Evolutionary conservation across 2,329 filamentous ascomycete genomes (phyloP).

Genomic region (Microdochium trichocladiopsis): DNA sequence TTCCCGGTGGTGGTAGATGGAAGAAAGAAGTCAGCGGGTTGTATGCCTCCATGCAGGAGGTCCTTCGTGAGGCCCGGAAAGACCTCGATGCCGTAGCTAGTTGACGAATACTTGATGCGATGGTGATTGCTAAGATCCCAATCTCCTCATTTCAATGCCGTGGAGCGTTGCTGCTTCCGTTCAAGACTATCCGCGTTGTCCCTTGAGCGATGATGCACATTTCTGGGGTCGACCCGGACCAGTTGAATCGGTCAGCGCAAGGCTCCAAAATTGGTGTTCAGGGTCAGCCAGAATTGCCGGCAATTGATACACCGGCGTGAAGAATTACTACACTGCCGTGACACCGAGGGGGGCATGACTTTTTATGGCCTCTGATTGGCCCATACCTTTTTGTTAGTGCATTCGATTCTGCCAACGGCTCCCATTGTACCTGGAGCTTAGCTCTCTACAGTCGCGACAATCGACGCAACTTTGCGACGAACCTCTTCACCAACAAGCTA

Average conservation of each 20-base stretch:
- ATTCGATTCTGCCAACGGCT: neutral
- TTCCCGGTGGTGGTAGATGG: too few relatives aligned
- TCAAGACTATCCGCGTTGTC: too few relatives aligned
- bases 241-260: neutral
- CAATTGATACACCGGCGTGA: too few relatives aligned
- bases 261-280: neutral
- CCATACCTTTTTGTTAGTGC: neutral
- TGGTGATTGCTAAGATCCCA: neutral
- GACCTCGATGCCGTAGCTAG: neutral
- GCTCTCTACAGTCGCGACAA: neutral
- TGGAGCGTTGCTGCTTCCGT: neutral
- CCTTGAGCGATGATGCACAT: too few relatives aligned
- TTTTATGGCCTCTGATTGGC: too few relatives aligned
- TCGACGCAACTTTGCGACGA: too few relatives aligned
- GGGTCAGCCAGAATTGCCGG: neutral
- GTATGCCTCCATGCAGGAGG: too few relatives aligned
- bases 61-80: constrained; percentile 10
- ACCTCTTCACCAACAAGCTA: too few relatives aligned
- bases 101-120: neutral
- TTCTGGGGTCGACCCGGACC: neutral
- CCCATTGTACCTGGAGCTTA: neutral
- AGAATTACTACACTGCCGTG: too few relatives aligned
- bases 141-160: neutral
- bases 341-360: too few relatives aligned
- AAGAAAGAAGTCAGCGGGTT: constrained; percentile 11